Evolutionary conservation across 2,329 filamentous ascomycete species (phyloP).

Genomic region (Exophiala calicioides): DNA sequence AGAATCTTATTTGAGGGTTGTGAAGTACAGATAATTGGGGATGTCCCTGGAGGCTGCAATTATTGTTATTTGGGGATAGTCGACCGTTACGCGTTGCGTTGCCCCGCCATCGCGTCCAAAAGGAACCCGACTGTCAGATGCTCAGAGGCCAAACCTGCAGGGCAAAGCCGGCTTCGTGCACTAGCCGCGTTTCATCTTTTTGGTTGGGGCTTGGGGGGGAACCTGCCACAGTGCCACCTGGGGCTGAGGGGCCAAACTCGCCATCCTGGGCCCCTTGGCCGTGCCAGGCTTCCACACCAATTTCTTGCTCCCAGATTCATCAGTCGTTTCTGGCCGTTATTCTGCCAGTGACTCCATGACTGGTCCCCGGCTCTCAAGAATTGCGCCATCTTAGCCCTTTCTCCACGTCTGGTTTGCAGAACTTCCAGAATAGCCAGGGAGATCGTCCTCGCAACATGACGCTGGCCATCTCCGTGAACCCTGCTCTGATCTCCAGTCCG

Average conservation of each 20-base stretch:
- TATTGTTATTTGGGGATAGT: neutral
- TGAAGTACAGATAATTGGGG: neutral
- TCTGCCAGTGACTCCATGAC: too few relatives aligned
- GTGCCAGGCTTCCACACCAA: too few relatives aligned
- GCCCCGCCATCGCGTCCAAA: constrained; percentile 21
- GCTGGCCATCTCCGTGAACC: too few relatives aligned
- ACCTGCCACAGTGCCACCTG: neutral
- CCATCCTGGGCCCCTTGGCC: too few relatives aligned
- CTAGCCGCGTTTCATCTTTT: constrained; percentile 18
- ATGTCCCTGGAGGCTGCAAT: constrained; percentile 9
- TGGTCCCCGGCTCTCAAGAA: neutral
- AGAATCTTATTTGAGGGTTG: constrained; percentile 1
- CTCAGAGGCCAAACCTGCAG: too few relatives aligned
- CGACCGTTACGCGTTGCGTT: constrained; percentile 17
- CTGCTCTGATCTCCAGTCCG: too few relatives aligned
- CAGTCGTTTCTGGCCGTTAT: too few relatives aligned
- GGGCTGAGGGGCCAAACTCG: neutral
- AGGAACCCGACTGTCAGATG: too few relatives aligned
- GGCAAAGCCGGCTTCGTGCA: constrained; percentile 1
- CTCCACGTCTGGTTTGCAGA: too few relatives aligned
- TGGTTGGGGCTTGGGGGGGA: constrained; percentile 5
- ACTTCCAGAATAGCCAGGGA: too few relatives aligned
- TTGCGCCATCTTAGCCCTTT: neutral
- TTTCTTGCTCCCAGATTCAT: too few relatives aligned
- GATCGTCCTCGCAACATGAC: too few relatives aligned